Evolutionary conservation across 139 green algal species (phyloP), one percentile per base, ranked within the genome.

Genomic region (Coelastrella sp.): DNA sequence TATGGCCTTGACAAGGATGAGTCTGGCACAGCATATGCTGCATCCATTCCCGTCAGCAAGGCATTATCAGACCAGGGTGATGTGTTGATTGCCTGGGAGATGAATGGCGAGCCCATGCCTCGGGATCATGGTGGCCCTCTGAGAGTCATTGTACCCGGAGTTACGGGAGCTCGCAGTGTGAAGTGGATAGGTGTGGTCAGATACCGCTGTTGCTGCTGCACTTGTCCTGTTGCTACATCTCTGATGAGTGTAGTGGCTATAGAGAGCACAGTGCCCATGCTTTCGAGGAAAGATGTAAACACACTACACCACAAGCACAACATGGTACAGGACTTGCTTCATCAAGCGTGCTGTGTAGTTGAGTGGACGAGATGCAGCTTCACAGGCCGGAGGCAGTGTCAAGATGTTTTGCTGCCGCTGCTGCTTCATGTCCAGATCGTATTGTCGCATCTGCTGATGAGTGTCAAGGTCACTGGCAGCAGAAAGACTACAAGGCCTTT

Each of bases 401-500:
- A 57, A 57, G 45, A 57, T 57, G 45, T 57, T 64, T 19, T 34
- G 53, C 53, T 32, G 21, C 17, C 53, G 21, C 53, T 27, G 45
- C 15, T 9, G 45, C 45, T 72, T 41, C 17, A 1, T 81, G 11
- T 4, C 82, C 67, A 91, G 87, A 38, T 27, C 81, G 85, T 13
- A 87, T 96, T 37, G 82, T 94, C 21, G 86, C 91, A 17, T 91
- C 73, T 74, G 48, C 48, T 3, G 79, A 93, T 60, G 94, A 98
- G 89, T 92, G 79, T 60, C 13, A 81, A 51, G 86, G 78, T 71
- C 92, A 94, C 83, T 98, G 94, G 94, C 94, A 97, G 89, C 93
- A 95, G 88, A 79, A 85, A 11, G 96, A 98, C 91, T 98, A 98
- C 93, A 98, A 98, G 88, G 64, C 91, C n/a, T 98, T 97, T 84